Evolutionary conservation across 768 basidiomycete species (phyloP).

Genomic region (Pulveroboletus sp.): DNA sequence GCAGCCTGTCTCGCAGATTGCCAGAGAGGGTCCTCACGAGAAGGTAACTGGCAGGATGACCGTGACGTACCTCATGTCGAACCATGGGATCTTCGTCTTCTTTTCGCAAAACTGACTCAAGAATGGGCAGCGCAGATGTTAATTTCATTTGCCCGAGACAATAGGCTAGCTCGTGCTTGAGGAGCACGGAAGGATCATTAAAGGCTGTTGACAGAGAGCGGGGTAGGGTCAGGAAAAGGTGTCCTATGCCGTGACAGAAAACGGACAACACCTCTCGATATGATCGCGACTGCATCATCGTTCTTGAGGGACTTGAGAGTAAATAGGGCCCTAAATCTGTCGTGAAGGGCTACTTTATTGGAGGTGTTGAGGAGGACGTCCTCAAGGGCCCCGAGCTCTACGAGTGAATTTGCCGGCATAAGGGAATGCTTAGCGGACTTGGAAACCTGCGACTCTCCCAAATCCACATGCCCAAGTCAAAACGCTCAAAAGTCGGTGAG

Average conservation of each 20-base stretch:
- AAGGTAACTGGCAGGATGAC: neutral
- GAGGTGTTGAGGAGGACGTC: constrained; percentile 72
- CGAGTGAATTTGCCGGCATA: constrained; percentile 35
- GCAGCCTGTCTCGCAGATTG: constrained; percentile 60
- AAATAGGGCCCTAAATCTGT: constrained; percentile 87
- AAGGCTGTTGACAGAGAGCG: constrained; percentile 52
- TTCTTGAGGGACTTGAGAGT: constrained; percentile 80
- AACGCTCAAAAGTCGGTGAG: constrained; percentile 83
- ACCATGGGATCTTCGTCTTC: constrained; percentile 88
- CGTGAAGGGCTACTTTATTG: constrained; percentile 72
- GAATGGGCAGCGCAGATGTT: constrained; percentile 64
- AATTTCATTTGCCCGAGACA: constrained; percentile 90
- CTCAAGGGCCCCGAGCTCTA: constrained; percentile 66
- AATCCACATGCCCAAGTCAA: constrained; percentile 77
- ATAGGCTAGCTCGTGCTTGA: constrained; percentile 97
- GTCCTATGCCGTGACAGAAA: neutral
- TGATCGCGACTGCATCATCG: constrained; percentile 77
- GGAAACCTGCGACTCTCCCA: constrained; percentile 26
- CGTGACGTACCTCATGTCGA: constrained; percentile 75
- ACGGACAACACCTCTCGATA: constrained; percentile 64
- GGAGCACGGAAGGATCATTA: constrained; percentile 76
- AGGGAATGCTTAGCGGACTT: constrained; percentile 45
- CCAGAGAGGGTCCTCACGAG: constrained; percentile 4
- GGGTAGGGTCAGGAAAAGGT: neutral
- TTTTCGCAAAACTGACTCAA: constrained; percentile 73